Base-by-base conservation (phyloP, 495 filamentous ascomycete species). In the Xylaria scruposa region DNA sequence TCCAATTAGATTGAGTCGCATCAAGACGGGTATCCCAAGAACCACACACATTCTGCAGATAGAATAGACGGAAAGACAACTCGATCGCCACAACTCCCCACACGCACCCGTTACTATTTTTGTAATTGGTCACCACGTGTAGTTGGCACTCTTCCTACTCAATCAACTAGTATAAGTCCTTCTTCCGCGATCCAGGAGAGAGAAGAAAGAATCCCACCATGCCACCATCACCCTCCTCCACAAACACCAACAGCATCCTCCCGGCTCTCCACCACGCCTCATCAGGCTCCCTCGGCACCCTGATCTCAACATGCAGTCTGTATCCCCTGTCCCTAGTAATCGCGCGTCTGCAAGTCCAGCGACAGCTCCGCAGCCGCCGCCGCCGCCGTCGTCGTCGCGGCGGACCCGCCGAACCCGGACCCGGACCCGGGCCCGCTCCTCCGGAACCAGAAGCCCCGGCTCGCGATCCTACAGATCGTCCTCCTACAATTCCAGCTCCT, bases 261-360 rank as follows among this genome's bases (percentile, higher is more conserved):
- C 93, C 94, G 65, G 91, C 93, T 6, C 83, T 97, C n/a, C 93
- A 93, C 24, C 95, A 97, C 84, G 95, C 95, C 62, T 78, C 92
- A 26, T 92, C 94, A 21, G 94, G 94, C 62, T 90, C 93, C 36
- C 84, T 90, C 17, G 94, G 94, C 19, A 91, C 93, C 3, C 90
- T 93, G 13, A 87, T 97, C 63, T 94, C 94, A 3, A 95, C 94
- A 76, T 81, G 95, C 61, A 81, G 89, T 54, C 89, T 91, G 12
- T 97, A 97, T 78, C 95, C 95, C 2, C 87, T 97, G 31, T 92
- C 92, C 77, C 86, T 97, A n/a, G 90, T 95, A 68, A 91, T 94
- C 71, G 93, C 94, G 19, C 88, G 94, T 15, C 87, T 97, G 5
- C 94, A 97, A 81, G 92, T 93, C 15, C 94, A 97, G 79, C 86